Evolutionary conservation across 441 rosid genomes (phyloP), one percentile per base, ranked within the genome.

Genomic region (Erodium moschatum): DNA sequence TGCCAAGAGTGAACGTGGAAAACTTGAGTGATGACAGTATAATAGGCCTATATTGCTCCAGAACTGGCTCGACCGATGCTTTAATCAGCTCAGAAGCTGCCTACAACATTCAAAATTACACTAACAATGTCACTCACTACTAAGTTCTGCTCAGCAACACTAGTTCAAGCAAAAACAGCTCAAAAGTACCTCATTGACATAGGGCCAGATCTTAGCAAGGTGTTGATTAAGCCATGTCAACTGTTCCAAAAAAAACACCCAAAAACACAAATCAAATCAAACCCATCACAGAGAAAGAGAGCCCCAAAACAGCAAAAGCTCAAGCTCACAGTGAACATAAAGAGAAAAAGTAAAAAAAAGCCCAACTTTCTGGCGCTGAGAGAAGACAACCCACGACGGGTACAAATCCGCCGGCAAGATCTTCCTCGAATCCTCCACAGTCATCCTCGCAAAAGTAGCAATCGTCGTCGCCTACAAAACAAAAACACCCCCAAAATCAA

Each of bases 301-400:
- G 11, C 4, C 54, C 4, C 4, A 11, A 46, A 46, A 46, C n/a
- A 11, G 54, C 11, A 4, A 13, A 4, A 13, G 1, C 15, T 12
- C 54, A 11, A 2, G 12, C 54, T 18, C 82, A 77, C 83, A 75
- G 65, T 69, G 40, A 69, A 10, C 5, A 54, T 4, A 19, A 42
- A 16, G 64, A 52, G 38, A 6, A 13, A 48, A 48, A 12, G 12
- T 12, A 56, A 21, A 16, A 6, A 35, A 62, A 46, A 69, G 31
- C 62, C 86, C 79, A 72, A 89, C 78, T 94, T 91, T 95, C 85
- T 95, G 97, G 62, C 86, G 86, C 78, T 85, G 86, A 21, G 97
- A 85, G 87, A 95, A 95, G 78, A 87, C 92, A 70, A 95, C 93
- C 99, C 99, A 95, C 15, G 97, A 81, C 76, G 99, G 99, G 72